Percentiles rank a stretch among this genome's conserved stretches.
phyloP scores from a whole-genome alignment of 345 rosid species.

The Gossypium ekmanianum region DNA sequence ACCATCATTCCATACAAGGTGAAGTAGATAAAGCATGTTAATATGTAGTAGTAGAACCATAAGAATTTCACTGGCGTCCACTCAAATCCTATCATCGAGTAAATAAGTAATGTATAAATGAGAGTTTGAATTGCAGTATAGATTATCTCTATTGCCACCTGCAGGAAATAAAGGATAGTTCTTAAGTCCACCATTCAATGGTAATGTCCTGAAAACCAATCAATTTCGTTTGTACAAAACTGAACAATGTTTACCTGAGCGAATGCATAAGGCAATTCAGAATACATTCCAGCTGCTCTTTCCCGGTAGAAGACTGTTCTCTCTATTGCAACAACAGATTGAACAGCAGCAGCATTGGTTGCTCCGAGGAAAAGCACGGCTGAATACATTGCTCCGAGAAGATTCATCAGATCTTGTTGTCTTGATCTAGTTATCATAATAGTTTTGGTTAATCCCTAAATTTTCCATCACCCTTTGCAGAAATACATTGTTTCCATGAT shows the following conservation, averaged over 20 bases:
- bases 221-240: background rate
- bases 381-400: constrained; percentile 64
- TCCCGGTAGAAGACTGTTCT: constrained; percentile 71
- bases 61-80: constrained; percentile 51
- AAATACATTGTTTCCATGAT: background rate
- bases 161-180: constrained; percentile 15
- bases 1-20: constrained; percentile 24
- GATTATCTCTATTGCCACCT: constrained; percentile 67
- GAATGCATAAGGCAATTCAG: constrained; percentile 68
- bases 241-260: constrained; percentile 40
- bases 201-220: background rate
- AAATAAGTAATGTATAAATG: constrained; percentile 54
- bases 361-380: constrained; percentile 61
- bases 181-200: background rate
- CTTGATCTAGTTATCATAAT: constrained; percentile 25
- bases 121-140: constrained; percentile 53
- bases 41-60: constrained; percentile 61
- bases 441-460: background rate
- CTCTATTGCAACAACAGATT: constrained; percentile 62
- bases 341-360: constrained; percentile 46
- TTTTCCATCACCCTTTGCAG: background rate
- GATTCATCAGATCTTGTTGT: constrained; percentile 51
- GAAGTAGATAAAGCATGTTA: constrained; percentile 60
- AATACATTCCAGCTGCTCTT: constrained; percentile 74
- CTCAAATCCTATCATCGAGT: constrained; percentile 69